These are phyloP conservation scores for Ilyonectria sp. DNA, from an alignment of 2,329 filamentous ascomycete species.

Conservation along the genomic window DNA sequence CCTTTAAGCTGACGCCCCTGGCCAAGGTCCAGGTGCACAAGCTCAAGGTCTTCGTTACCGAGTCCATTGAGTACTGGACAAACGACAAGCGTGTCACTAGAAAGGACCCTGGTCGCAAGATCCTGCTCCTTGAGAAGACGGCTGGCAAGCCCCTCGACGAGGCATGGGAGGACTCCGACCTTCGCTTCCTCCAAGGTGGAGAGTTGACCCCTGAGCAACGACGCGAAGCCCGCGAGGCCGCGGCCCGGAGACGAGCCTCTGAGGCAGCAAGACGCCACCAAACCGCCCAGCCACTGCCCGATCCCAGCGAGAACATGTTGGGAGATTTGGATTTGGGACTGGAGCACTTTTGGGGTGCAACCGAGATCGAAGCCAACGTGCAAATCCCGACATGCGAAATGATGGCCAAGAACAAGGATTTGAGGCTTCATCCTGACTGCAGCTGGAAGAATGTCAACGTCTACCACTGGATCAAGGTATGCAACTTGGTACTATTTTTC, in stretches of 20 bases:
- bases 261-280: slow-evolving; percentile 63
- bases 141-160: slow-evolving; percentile 83
- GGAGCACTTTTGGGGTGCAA: slow-evolving; percentile 85
- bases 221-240: slow-evolving; percentile 63
- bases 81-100: slow-evolving; percentile 88
- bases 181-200: slow-evolving; percentile 84
- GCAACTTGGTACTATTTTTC: slow-evolving; percentile 40
- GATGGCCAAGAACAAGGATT: slow-evolving; percentile 80
- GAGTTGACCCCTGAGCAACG: slow-evolving; percentile 73
- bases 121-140: slow-evolving; percentile 89
- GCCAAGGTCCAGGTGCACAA: slow-evolving; percentile 95
- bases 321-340: slow-evolving; percentile 81
- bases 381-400: slow-evolving; percentile 91
- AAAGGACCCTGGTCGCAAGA: slow-evolving; percentile 86
- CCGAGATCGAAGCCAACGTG: slow-evolving; percentile 95
- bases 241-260: slow-evolving; percentile 66
- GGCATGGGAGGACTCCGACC: slow-evolving; percentile 81
- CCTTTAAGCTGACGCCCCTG: slow-evolving; percentile 92
- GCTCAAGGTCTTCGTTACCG: slow-evolving; percentile 91
- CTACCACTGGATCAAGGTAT: slow-evolving; percentile 95
- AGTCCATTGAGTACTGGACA: slow-evolving; percentile 93
- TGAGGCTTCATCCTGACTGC: slow-evolving; percentile 87
- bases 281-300: slow-evolving; percentile 61
- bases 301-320: slow-evolving; percentile 78
- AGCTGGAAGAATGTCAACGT: slow-evolving; percentile 96